phyloP scores from a whole-genome alignment of 169 alveolate species.

The Babesia divergens region DNA sequence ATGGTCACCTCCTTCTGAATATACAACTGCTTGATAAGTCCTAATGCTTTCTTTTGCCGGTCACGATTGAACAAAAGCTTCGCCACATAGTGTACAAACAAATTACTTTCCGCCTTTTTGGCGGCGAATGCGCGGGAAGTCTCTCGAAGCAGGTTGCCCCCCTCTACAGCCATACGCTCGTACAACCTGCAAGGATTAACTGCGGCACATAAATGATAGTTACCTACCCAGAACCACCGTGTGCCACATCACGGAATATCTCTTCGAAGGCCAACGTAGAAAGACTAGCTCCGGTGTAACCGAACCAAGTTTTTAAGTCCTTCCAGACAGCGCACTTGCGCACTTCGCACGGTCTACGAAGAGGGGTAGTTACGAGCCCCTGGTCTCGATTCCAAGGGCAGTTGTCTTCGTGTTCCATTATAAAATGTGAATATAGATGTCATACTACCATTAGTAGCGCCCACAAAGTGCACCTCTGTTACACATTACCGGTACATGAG shows the following conservation, averaged over 20 bases:
- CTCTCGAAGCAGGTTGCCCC: conserved; percentile 50
- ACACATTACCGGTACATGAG: conserved; percentile 14
- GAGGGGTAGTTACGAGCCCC: conserved; percentile 25
- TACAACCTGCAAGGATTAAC: conserved; percentile 28
- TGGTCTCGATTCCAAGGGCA: conserved; percentile 57
- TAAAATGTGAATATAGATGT: neutral
- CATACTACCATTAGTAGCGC: neutral
- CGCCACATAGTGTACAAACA: conserved; percentile 35
- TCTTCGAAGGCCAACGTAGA: conserved; percentile 51
- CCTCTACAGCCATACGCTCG: conserved; percentile 68
- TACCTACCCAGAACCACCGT: conserved; percentile 63
- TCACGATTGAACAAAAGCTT: conserved; percentile 24
- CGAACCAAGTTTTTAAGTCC: conserved; percentile 65
- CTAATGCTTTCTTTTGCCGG: neutral
- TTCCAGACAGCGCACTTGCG: conserved; percentile 68
- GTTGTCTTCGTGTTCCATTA: conserved; percentile 66
- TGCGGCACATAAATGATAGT: neutral
- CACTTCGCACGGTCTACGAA: conserved; percentile 47
- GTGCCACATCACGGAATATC: conserved; percentile 63
- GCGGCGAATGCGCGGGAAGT: conserved; percentile 39
- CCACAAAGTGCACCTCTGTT: conserved; percentile 30
- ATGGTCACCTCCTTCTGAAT: conserved; percentile 46
- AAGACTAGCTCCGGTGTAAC: conserved; percentile 45
- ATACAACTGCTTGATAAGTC: conserved; percentile 26
- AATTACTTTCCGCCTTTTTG: conserved; percentile 34